Base-by-base conservation (phyloP, 1,284 basidiomycete genomes). In the Heterobasidion irregulare region DNA sequence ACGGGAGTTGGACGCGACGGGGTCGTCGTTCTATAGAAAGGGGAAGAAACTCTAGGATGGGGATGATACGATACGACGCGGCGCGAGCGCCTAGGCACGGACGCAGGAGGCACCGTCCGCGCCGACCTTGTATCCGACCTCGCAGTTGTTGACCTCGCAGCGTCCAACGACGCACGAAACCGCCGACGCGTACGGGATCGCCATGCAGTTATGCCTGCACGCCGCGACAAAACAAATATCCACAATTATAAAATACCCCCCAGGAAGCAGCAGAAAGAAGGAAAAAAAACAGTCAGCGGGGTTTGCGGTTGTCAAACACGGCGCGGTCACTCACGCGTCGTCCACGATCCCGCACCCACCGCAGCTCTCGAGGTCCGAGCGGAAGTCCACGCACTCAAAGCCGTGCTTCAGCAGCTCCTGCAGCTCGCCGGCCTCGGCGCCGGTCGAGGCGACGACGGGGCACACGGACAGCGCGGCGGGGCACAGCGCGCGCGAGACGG, bases 311-410 rank as follows among this genome's bases (percentile, higher is more conserved):
- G 32, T 13, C 47, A 49, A 4, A 32, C 7, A n/a, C 15, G 32
- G 33, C 2, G 9, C 26, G 18, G 9, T 2, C 13, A 64, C 69
- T 56, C 56, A 70, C 69, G 58, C 56, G 16, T 50, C 45, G 52
- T 68, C 62, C 13, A 66, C 47, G 12, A 47, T 61, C 12, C 65
- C 64, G 58, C 69, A 71, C 35, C 69, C 69, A 13, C 68, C 69
- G 54, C 68, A 71, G 41, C 65, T 65, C 18, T 55, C 58, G 43
- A 70, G 60, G 55, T 71, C 69, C 52, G 60, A 62, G 10, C 47
- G 45, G 38, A 66, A 56, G 50, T 70, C 68, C n/a, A 67, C 67
- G 50, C 69, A 71, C 55, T 71, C 68, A 56, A 63, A 67, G 12
- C 63, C 66, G 2, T 64, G 47, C 19, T 53, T 48, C 45, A 63